A percentile compares a stretch with the other conserved stretches of the same genome.
phyloP scores from a whole-genome alignment of 2,329 filamentous ascomycete genomes.

The Trichoderma asperellum region DNA sequence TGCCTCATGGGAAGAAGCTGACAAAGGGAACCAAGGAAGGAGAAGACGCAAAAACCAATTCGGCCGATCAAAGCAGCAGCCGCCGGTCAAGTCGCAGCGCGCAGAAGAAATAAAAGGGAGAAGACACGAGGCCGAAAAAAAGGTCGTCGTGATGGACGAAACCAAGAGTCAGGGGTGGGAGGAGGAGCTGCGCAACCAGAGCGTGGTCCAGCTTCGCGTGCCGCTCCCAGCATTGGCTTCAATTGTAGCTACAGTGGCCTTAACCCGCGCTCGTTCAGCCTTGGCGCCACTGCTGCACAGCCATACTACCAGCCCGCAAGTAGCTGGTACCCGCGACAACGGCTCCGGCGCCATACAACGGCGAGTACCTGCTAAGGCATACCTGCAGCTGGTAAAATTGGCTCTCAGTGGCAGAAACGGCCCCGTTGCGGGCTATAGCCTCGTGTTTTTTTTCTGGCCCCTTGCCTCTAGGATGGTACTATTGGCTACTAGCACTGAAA shows the following conservation, averaged over 20 bases:
- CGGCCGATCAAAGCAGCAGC: slow-evolving; percentile 25
- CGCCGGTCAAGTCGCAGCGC: slow-evolving; percentile 20
- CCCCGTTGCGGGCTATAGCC: slow-evolving; percentile 16
- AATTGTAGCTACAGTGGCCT: slow-evolving; percentile 48
- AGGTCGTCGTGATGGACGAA: slow-evolving; percentile 28
- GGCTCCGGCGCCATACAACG: slow-evolving; percentile 15
- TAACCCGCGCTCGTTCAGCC: slow-evolving; percentile 32
- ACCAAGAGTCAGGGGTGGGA: slow-evolving; percentile 31
- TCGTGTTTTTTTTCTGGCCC: slow-evolving; percentile 16
- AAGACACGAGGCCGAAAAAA: slow-evolving; percentile 21
- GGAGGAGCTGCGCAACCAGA: slow-evolving; percentile 22
- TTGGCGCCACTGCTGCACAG: slow-evolving; percentile 28
- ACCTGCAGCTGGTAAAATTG: background rate
- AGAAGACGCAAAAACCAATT: slow-evolving; percentile 26
- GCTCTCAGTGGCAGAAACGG: background rate
- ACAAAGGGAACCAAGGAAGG: slow-evolving; percentile 25
- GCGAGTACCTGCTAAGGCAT: background rate
- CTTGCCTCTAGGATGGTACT: slow-evolving; percentile 5
- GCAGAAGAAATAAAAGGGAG: slow-evolving; percentile 31
- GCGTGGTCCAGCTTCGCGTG: slow-evolving; percentile 30
- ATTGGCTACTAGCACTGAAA: slow-evolving; percentile 17
- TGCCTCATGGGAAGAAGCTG: slow-evolving; percentile 25
- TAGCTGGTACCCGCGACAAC: background rate
- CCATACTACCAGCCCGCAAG: slow-evolving; percentile 10
- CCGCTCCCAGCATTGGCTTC: slow-evolving; percentile 32